Evolutionary conservation across 1,284 basidiomycete genomes (phyloP).

Genomic region (Sanghuangporus baumii): DNA sequence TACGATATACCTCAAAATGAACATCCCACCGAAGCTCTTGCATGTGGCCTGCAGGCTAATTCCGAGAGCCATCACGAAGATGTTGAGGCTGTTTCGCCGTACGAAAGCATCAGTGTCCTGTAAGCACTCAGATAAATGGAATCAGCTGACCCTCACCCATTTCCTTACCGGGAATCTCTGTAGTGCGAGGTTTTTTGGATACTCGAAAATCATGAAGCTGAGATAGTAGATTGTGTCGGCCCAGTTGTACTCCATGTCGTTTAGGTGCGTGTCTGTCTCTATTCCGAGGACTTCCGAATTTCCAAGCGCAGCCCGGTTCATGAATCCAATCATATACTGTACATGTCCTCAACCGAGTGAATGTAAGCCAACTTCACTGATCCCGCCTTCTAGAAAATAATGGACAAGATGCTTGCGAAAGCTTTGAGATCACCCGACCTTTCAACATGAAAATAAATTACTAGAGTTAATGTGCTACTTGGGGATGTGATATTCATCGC

Average conservation of each 20-base stretch:
- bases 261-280: conserved; percentile 44
- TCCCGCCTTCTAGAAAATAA: too few relatives aligned
- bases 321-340: conserved; percentile 65
- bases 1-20: conserved; percentile 52
- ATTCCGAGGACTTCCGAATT: conserved; percentile 62
- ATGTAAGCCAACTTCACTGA: too few relatives aligned
- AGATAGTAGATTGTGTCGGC: conserved; percentile 67
- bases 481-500: too few relatives aligned
- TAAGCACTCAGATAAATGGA: background rate
- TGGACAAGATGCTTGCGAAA: too few relatives aligned
- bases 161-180: conserved; percentile 72
- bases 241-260: conserved; percentile 58
- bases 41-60: conserved; percentile 66
- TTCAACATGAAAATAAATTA: too few relatives aligned
- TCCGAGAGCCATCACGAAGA: conserved; percentile 62
- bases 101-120: background rate
- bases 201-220: conserved; percentile 61
- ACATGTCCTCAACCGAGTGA: conserved; percentile 29
- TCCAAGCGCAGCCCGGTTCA: conserved; percentile 70
- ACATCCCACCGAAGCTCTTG: conserved; percentile 62
- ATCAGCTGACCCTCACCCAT: conserved; percentile 63
- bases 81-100: conserved; percentile 45
- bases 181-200: conserved; percentile 68
- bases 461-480: too few relatives aligned
- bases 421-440: too few relatives aligned